Evolutionary conservation across 371 early-diverging fungal species (phyloP).

Genomic region (Mortierella sp.): DNA sequence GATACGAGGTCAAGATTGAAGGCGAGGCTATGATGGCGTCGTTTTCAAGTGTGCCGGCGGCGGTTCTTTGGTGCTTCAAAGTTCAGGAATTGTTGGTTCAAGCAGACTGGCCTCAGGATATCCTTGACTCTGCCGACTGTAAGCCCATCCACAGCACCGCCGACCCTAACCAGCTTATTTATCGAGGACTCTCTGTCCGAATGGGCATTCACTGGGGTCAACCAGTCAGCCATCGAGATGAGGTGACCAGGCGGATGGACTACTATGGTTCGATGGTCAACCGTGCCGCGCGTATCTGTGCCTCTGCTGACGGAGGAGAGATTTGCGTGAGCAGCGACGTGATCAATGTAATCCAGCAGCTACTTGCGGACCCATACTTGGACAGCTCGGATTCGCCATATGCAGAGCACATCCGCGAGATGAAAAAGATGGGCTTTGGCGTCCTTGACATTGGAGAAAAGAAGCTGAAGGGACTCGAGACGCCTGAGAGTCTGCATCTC

Average conservation of each 20-base stretch:
- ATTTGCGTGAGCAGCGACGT: constrained; percentile 83
- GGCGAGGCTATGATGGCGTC: constrained; percentile 98
- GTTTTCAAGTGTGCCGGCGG: constrained; percentile 90
- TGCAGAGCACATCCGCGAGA: constrained; percentile 52
- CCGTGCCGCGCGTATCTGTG: constrained; percentile 88
- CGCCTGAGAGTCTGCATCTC: constrained; percentile 85
- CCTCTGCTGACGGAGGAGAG: constrained; percentile 94
- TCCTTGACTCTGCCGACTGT: constrained; percentile 85
- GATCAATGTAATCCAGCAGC: constrained; percentile 62
- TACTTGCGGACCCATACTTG: constrained; percentile 58
- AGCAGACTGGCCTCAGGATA: constrained; percentile 95
- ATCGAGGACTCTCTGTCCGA: constrained; percentile 91
- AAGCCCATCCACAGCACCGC: constrained; percentile 75
- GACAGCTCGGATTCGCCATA: constrained; percentile 39
- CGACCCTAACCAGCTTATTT: constrained; percentile 70
- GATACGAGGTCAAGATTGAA: constrained; percentile 98
- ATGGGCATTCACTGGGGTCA: constrained; percentile 97
- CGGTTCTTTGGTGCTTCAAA: constrained; percentile 91
- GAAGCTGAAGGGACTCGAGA: constrained; percentile 91
- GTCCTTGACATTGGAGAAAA: constrained; percentile 84
- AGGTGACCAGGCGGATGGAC: constrained; percentile 94
- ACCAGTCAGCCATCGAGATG: constrained; percentile 93
- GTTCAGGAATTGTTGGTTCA: constrained; percentile 89
- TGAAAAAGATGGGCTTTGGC: constrained; percentile 80
- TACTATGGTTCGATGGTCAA: constrained; percentile 97